phyloP scores from a whole-genome alignment of 306 rosid species.

The Prunus davidiana region DNA sequence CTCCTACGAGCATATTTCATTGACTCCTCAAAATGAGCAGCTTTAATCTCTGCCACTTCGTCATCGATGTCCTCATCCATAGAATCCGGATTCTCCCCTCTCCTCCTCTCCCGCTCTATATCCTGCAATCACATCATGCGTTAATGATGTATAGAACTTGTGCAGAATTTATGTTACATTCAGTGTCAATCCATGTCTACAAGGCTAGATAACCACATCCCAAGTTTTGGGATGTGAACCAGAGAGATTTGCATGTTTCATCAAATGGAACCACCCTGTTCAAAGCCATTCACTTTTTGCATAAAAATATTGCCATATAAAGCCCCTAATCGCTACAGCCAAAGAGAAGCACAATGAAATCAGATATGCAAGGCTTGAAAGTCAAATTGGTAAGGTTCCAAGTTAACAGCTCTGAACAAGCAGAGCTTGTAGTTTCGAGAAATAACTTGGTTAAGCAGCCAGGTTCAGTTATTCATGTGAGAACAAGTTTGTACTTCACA shows the following conservation, averaged over 20 bases:
- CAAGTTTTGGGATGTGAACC: not conserved
- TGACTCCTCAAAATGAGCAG: conserved; percentile 56
- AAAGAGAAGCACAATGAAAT: not conserved
- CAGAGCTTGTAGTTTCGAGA: not conserved
- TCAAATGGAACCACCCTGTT: not conserved
- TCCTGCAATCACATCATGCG: conserved; percentile 30
- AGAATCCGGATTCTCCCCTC: conserved; percentile 48
- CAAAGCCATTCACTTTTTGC: not conserved
- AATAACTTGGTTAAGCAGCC: not conserved
- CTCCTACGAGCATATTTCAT: conserved; percentile 59
- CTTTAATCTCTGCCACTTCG: conserved; percentile 50
- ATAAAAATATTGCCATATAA: not conserved
- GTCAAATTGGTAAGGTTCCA: not conserved
- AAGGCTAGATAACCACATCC: not conserved
- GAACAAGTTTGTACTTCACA: not conserved
- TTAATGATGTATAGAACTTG: not conserved
- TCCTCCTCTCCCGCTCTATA: conserved; percentile 46
- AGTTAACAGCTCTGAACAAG: not conserved
- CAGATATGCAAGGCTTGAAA: not conserved
- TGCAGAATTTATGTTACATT: not conserved
- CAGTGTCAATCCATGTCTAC: not conserved
- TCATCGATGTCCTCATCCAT: conserved; percentile 48
- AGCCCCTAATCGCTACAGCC: not conserved
- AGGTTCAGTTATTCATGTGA: not conserved
- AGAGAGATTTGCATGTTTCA: not conserved